phyloP scores from a whole-genome alignment of 495 filamentous ascomycete species.

The Tetracladium setigerum region DNA sequence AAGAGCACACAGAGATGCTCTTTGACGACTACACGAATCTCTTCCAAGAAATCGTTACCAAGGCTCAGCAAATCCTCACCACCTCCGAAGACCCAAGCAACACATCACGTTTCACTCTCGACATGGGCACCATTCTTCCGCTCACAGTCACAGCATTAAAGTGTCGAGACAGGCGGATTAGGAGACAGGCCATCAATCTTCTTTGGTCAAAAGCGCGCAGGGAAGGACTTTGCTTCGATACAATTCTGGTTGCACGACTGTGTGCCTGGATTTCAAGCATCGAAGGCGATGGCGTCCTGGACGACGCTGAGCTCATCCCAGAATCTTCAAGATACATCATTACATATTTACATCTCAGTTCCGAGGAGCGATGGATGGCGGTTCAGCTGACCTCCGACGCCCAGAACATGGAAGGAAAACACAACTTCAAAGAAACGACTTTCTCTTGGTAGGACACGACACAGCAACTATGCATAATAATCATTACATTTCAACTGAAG shows the following conservation, averaged over 20 bases:
- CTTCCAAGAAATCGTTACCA: conserved; percentile 19
- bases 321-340: conserved; percentile 15
- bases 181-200: conserved; percentile 35
- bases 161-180: conserved; percentile 37
- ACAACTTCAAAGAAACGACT: conserved; percentile 18
- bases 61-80: conserved; percentile 17
- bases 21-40: conserved; percentile 19
- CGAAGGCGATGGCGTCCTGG: conserved; percentile 19
- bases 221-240: conserved; percentile 37
- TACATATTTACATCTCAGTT: conserved; percentile 21
- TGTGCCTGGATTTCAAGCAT: conserved; percentile 21
- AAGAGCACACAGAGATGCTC: conserved; percentile 17
- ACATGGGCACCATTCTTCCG: conserved; percentile 31
- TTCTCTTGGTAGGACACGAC: conserved; percentile 19
- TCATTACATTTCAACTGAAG: too few relatives aligned
- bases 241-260: conserved; percentile 18
- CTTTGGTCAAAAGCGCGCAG: conserved; percentile 31
- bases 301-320: conserved; percentile 18
- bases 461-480: too few relatives aligned
- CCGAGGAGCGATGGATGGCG: conserved; percentile 20
- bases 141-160: conserved; percentile 32
- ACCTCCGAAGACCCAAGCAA: conserved; percentile 17
- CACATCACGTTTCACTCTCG: conserved; percentile 20
- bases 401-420: conserved; percentile 13
- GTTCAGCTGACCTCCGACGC: conserved; percentile 16